phyloP scores from a whole-genome alignment of 2,329 filamentous ascomycete species.

The Ophiocordyceps camponoti-rufipedis region DNA sequence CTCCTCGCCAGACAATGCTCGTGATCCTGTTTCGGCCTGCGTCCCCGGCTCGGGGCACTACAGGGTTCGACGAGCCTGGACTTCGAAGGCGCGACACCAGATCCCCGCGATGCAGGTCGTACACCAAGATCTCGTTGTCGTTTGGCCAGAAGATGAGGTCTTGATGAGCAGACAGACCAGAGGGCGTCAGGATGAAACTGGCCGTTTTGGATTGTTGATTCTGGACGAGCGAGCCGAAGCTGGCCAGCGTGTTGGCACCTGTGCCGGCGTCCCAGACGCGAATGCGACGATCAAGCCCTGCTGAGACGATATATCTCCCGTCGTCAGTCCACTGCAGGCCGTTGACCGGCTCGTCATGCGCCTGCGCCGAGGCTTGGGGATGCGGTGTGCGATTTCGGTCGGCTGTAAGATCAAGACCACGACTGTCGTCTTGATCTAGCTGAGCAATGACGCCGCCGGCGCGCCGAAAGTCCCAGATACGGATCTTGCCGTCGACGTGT shows the following conservation, averaged over 20 bases:
- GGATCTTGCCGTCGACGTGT: constrained; percentile 65
- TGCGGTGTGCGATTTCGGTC: constrained; percentile 13
- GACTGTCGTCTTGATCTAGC: constrained; percentile 68
- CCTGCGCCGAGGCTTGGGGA: constrained; percentile 35
- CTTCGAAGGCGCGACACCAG: constrained; percentile 54
- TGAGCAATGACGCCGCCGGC: constrained; percentile 59
- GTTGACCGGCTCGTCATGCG: constrained; percentile 71
- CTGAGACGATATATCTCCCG: constrained; percentile 56
- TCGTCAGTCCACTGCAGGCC: constrained; percentile 72
- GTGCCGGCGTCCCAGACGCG: constrained; percentile 71
- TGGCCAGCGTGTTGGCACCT: constrained; percentile 73
- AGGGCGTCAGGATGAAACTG: constrained; percentile 45
- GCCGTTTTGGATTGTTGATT: constrained; percentile 49
- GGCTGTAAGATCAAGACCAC: constrained; percentile 37
- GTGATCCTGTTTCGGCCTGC: constrained; percentile 52
- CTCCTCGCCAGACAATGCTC: constrained; percentile 52
- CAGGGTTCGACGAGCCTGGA: constrained; percentile 33
- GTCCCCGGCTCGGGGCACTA: constrained; percentile 22
- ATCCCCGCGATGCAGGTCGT: constrained; percentile 62
- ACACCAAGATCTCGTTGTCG: constrained; percentile 58
- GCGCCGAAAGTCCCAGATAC: constrained; percentile 75
- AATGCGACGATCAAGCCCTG: constrained; percentile 69
- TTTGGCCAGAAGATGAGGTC: constrained; percentile 71
- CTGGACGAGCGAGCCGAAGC: constrained; percentile 67
- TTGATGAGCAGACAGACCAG: constrained; percentile 32